phyloP scores from a whole-genome alignment of 805 yeast species.

The Saccharomycopsis lassenensis region DNA sequence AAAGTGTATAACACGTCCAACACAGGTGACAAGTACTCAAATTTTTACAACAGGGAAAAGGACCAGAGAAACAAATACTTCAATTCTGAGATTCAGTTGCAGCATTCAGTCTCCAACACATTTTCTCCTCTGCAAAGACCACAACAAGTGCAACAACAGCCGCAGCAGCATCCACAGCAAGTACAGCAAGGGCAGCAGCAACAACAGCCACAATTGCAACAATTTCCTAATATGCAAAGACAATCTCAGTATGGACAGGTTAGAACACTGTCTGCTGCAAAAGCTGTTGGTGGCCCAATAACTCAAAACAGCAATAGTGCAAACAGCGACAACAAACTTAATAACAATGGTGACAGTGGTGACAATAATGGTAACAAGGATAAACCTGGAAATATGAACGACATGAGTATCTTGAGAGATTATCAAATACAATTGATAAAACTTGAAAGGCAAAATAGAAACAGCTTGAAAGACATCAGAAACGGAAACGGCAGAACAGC shows the following conservation, averaged over 20 bases:
- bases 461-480: conserved; percentile 39
- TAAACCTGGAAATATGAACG: background rate
- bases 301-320: conserved; percentile 1
- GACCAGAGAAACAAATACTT: conserved; percentile 3
- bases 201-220: conserved; percentile 3
- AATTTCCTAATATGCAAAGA: background rate
- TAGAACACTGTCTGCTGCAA: background rate
- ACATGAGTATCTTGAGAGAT: conserved; percentile 57
- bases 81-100: background rate
- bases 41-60: conserved; percentile 21
- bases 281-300: conserved; percentile 1
- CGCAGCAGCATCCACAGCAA: conserved; percentile 8
- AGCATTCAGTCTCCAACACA: background rate
- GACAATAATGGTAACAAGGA: background rate
- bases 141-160: conserved; percentile 7
- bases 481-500: too few relatives aligned
- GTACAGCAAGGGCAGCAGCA: conserved; percentile 7
- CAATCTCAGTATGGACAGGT: background rate
- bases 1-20: conserved; percentile 48
- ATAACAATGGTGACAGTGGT: background rate
- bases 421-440: conserved; percentile 71
- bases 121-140: conserved; percentile 1
- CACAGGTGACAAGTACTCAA: conserved; percentile 28
- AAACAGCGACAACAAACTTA: conserved; percentile 1
- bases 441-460: conserved; percentile 66